Base-by-base conservation (phyloP, 2,329 filamentous ascomycete species). In the Helotiales sp. region DNA sequence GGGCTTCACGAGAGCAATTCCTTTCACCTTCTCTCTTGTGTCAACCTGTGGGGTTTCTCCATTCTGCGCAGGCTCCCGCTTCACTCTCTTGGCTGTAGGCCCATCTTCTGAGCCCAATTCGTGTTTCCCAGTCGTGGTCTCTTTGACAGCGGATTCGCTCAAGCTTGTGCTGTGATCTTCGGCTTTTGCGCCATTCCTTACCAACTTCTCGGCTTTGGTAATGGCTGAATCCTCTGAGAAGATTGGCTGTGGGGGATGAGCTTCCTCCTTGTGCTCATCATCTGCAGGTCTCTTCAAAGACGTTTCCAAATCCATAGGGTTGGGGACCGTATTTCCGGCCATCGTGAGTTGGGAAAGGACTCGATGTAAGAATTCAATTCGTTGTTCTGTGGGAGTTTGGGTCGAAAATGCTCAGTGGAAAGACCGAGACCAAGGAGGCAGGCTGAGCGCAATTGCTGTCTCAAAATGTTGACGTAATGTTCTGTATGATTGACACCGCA, bases 81-180 rank as follows among this genome's bases (percentile, higher is more conserved):
- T 48, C 9, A 48, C n/a, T 30, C 46, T 29, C 34, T 59, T 54
- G 38, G 19, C 48, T 27, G 48, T 15, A 51, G 48, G 30, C 2
- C 30, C 48, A 15, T 31, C 46, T 30, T 3, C 13, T 19, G 17
- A 7, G 5, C 9, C 24, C 88, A 65, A 81, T 75, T 67, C 83
- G 81, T 74, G 89, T 89, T 19, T 44, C 40, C 44, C 47, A 17
- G 83, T 70, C 73, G 82, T 89, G 64, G 81, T 75, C 67, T 83
- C 81, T 75, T 89, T 89, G 52, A 80, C 73, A 36, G 82, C 77
- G 58, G 80, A 78, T 40, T 75, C 73, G 52, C 73, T 71, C 12
- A 69, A 59, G 22, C 22, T 25, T 1, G 22, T 6, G 40, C 8
- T 27, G 44, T 52, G 31, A 25, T 58, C 52, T 13, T 46, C 59